Evolutionary conservation across 179 eudicot species (phyloP), one percentile per base, ranked within the genome.

Genomic region (Silene coronaria): DNA sequence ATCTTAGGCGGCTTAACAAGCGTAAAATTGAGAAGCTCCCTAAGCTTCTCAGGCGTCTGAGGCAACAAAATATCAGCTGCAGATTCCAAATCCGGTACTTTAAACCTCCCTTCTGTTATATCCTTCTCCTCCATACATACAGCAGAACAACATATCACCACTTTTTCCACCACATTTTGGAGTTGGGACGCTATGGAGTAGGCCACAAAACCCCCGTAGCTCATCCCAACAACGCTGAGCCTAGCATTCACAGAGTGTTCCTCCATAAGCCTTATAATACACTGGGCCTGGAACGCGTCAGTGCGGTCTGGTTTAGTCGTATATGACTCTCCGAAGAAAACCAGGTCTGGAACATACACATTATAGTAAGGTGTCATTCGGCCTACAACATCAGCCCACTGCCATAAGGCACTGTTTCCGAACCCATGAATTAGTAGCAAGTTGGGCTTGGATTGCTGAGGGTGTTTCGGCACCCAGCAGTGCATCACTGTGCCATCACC

Each of bases 381-480:
- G 61, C 74, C 76, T 22, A 91, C 86, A 11, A 86, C 62, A 24
- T 87, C 85, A 16, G 81, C 73, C 81, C 87, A 94, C 26, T 94
- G 98, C 98, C 98, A 94, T 83, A 82, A 75, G 34, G 97, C 92
- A 61, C 88, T 94, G 81, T 92, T 88, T 0, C 98, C 98, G 46
- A 91, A 88, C 2, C 98, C 96, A 67, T 94, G 98, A 74, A 94
- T 74, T 60, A 94, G 86, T 51, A 91, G 67, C 34, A 94, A 81
- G 30, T 81, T 84, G 6, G 91, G 94, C 32, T 90, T 92, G 36
- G 82, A 36, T 0, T 48, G 80, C 3, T 72, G 73, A 17, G 30
- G 86, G 53, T 21, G n/a, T 76, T 80, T 87, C 5, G 98, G 97
- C 1, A 87, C 83, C 97, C 98, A 94, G 73, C 96, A 86, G 60